Evolutionary conservation across 2,329 filamentous ascomycete genomes (phyloP), one percentile per base, ranked within the genome.

Genomic region (Curvularia sp.): DNA sequence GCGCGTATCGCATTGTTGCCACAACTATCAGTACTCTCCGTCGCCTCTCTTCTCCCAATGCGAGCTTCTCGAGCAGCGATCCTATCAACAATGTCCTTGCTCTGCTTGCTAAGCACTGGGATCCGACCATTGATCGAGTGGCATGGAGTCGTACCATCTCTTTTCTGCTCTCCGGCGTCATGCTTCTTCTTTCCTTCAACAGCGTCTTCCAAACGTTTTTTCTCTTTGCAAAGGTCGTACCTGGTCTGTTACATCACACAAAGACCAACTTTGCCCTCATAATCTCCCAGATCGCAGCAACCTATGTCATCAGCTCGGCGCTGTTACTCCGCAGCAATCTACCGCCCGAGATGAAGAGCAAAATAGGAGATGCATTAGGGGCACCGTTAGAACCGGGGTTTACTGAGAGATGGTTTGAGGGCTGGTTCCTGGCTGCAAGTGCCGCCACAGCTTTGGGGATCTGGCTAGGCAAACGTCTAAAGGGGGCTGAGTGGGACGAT

Each of bases 71-170:
- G 28, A 86, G 86, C 53, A 88, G 88, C 15, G 93, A 96, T 72
- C 92, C 92, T 0, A 90, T 96, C 73, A 96, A 90, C 79, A 90
- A 92, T 63, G 84, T 94, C 61, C 85, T 96, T 8, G 90, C 91
- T 5, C 83, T 96, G 12, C 79, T 96, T 18, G 91, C 91, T 4
- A 89, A 89, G 55, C 91, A 96, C 78, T 93, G 91, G 86, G 91
- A 96, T 72, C 90, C 91, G 2, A 86, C 88, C 60, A 85, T 96
- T 26, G 90, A 96, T 77, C 90, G 92, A 70, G 84, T 87, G 10
- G 90, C 91, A 9, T 96, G 92, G 91, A 89, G 90, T 22, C 88
- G 91, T 30, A 90, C 92, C 71, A 93, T 96, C 64, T 92, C 89
- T 58, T 96, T 96, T 77, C 80, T 92, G 22, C 83, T 96, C 4